A percentile compares a stretch with the other conserved stretches of the same genome.
phyloP scores from a whole-genome alignment of 257 asterid species.

The Jaltomata sinuosa region DNA sequence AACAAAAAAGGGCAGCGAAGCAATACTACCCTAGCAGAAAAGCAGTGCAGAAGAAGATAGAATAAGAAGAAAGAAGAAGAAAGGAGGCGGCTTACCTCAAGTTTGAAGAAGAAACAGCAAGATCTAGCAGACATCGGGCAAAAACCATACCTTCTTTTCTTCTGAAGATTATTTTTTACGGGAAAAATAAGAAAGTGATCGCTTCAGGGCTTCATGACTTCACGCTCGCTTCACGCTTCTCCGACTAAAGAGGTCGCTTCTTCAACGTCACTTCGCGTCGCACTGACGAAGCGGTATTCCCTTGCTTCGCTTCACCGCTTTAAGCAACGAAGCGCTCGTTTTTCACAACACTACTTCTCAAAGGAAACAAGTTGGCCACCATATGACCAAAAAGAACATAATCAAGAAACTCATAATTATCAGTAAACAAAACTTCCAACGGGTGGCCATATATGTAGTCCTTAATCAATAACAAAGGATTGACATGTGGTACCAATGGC shows the following conservation, averaged over 20 bases:
- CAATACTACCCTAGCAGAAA: neutral
- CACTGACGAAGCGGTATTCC: neutral
- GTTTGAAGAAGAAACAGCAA: neutral
- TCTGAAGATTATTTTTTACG: neutral
- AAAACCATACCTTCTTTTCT: neutral
- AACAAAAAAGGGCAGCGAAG: neutral
- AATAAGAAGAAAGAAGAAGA: neutral
- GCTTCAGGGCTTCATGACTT: neutral
- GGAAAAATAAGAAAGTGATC: neutral
- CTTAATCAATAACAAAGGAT: neutral
- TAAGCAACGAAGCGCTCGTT: neutral
- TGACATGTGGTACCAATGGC: too few relatives aligned
- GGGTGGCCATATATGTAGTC: neutral
- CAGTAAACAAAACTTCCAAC: neutral
- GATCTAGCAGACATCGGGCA: neutral
- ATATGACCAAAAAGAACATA: neutral
- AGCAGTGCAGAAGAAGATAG: neutral
- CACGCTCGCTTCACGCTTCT: neutral
- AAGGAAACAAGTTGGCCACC: neutral
- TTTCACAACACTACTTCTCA: neutral
- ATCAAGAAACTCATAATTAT: neutral
- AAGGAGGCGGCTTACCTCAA: neutral
- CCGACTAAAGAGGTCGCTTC: neutral
- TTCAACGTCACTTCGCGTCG: neutral
- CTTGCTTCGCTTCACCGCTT: neutral